Percentiles rank a stretch among this genome's conserved stretches.
Conservation (phyloP, 805 yeast genomes). For the Pichia membranifaciens region DNA sequence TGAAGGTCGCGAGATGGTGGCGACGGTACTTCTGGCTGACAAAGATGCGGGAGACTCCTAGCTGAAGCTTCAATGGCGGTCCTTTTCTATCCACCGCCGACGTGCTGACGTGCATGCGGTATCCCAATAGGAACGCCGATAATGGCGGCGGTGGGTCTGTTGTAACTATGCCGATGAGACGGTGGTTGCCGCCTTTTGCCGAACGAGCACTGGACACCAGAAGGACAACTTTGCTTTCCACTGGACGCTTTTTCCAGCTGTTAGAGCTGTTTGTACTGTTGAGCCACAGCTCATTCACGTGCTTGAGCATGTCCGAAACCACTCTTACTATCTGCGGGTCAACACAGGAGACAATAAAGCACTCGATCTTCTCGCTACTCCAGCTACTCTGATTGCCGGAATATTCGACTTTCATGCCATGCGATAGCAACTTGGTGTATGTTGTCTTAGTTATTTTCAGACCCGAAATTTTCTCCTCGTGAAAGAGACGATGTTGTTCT, state of each 20-base stretch:
- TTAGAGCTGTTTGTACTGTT: not conserved
- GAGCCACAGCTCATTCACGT: constrained; percentile 5
- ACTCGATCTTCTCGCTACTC: not conserved
- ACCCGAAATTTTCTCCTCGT: constrained; percentile 1
- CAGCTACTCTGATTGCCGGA: not conserved
- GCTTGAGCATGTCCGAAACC: not conserved
- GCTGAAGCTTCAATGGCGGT: constrained; percentile 15
- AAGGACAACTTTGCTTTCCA: not conserved
- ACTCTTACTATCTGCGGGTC: not conserved
- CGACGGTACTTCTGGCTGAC: constrained; percentile 40
- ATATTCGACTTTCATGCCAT: not conserved
- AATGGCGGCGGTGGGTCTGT: not conserved
- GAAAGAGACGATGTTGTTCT: constrained; percentile 3
- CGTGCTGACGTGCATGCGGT: constrained; percentile 1
- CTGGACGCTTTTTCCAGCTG: constrained; percentile 2
- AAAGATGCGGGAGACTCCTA: constrained; percentile 46
- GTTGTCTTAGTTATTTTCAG: not conserved
- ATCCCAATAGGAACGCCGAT: not conserved
- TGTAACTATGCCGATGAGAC: constrained; percentile 6
- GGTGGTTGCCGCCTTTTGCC: not conserved
- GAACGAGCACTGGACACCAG: not conserved
- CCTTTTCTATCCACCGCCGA: not conserved
- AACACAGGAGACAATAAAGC: not conserved
- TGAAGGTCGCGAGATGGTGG: constrained; percentile 39
- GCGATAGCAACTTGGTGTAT: not conserved